These are phyloP conservation scores for Oldenlandia corymbosa DNA, from an alignment of 257 asterid species.

Conservation along the genomic window DNA sequence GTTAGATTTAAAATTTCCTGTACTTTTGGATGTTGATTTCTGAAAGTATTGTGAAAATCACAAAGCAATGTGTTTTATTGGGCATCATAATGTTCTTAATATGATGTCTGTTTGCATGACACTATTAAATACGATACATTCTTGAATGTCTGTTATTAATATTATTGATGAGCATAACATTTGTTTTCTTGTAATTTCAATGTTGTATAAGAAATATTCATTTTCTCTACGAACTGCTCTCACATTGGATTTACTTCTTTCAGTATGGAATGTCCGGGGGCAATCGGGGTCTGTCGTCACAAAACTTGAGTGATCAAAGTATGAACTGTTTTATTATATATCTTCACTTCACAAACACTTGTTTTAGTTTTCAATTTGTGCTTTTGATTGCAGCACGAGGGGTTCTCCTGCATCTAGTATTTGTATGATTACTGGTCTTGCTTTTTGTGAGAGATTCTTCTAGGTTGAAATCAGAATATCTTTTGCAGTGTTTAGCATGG, in stretches of 20 bases:
- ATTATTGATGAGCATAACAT: no score
- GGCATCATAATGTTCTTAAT: neutral
- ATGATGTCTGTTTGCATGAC: neutral
- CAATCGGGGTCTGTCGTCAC: constrained; percentile 66
- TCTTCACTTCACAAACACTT: constrained; percentile 4
- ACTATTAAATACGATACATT: neutral
- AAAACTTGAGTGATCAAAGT: constrained; percentile 81
- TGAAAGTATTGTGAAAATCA: neutral
- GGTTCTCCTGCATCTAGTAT: neutral
- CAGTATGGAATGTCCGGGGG: constrained; percentile 76
- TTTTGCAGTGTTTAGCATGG: constrained; percentile 71
- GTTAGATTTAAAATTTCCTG: constrained; percentile 31
- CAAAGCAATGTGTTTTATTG: neutral
- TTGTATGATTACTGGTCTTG: neutral
- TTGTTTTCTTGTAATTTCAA: neutral
- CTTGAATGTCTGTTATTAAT: constrained; percentile 1
- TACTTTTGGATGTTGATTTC: neutral
- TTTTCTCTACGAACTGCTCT: constrained; percentile 5
- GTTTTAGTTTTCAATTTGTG: neutral
- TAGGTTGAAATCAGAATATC: neutral
- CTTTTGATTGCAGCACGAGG: neutral
- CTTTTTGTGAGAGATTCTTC: constrained; percentile 1
- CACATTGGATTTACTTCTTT: constrained; percentile 21
- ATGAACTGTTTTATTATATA: constrained; percentile 10
- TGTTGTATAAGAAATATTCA: constrained; percentile 5